Evolutionary conservation across 139 green algal genomes (phyloP).

Genomic region (Zygnema circumcarinatum): DNA sequence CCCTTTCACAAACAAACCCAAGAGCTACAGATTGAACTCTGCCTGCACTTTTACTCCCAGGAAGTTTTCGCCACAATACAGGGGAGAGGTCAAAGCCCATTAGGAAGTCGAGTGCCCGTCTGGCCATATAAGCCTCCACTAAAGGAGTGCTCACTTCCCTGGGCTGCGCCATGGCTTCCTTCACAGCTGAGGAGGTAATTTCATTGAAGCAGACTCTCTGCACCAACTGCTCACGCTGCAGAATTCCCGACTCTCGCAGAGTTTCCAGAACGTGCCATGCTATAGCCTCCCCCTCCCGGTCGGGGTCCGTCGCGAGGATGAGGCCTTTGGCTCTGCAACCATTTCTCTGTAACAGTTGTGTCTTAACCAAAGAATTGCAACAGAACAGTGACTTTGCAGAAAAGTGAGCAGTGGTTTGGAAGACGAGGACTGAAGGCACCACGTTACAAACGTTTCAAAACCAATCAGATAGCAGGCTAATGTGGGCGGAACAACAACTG

Average conservation of each 20-base stretch:
- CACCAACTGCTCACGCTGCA: not conserved
- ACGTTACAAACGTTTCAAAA: not conserved
- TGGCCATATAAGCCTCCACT: constrained; percentile 90
- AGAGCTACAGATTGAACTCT: constrained; percentile 89
- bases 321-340: constrained; percentile 53
- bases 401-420: not conserved
- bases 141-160: constrained; percentile 70
- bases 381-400: constrained; percentile 4
- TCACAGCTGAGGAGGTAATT: constrained; percentile 72
- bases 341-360: not conserved
- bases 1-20: constrained; percentile 82
- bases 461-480: too few relatives aligned
- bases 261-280: constrained; percentile 88
- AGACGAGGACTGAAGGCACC: not conserved
- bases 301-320: constrained; percentile 94
- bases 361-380: not conserved
- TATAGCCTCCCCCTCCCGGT: constrained; percentile 92
- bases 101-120: constrained; percentile 90
- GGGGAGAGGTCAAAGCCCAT: constrained; percentile 88
- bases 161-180: constrained; percentile 72
- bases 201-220: constrained; percentile 57
- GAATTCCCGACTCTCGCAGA: constrained; percentile 33
- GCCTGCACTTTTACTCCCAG: constrained; percentile 67
- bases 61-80: constrained; percentile 91
- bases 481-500: too few relatives aligned